A percentile compares a stretch with the other conserved stretches of the same genome.
phyloP scores from a whole-genome alignment of 345 rosid genomes.

The Brassica cretica region DNA sequence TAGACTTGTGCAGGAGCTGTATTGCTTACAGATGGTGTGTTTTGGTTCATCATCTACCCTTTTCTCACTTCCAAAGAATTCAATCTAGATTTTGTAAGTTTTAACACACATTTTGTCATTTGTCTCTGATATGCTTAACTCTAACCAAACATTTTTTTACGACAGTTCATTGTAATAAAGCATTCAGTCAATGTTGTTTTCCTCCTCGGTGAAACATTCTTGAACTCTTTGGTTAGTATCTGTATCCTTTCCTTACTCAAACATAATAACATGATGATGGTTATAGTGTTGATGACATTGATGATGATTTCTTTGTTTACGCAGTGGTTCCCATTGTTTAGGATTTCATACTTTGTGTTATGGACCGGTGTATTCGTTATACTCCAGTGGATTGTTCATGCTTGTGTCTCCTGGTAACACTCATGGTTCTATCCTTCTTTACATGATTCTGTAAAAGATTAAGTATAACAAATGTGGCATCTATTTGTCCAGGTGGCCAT shows the following conservation, averaged over 20 bases:
- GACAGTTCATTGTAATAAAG: constrained; percentile 73
- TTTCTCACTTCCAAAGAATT: constrained; percentile 52
- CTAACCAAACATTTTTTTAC: constrained; percentile 22
- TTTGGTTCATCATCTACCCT: constrained; percentile 87
- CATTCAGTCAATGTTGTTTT: constrained; percentile 79
- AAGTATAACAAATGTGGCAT: constrained; percentile 6
- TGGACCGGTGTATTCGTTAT: constrained; percentile 73
- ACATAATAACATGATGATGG: constrained; percentile 11
- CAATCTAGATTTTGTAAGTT: constrained; percentile 66
- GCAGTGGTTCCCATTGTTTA: constrained; percentile 84
- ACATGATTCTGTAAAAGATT: neutral
- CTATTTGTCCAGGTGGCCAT: constrained; percentile 84
- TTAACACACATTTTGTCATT: neutral
- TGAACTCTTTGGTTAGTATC: constrained; percentile 71
- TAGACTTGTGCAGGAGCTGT: constrained; percentile 89
- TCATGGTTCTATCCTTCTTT: neutral
- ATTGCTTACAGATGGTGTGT: constrained; percentile 79
- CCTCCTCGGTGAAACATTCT: constrained; percentile 70
- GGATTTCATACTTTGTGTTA: constrained; percentile 67
- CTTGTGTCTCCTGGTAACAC: constrained; percentile 70
- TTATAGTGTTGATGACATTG: neutral
- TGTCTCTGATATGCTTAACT: constrained; percentile 11
- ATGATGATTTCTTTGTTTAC: constrained; percentile 29
- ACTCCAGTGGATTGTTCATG: constrained; percentile 91
- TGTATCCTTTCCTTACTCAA: neutral